Evolutionary conservation across 768 basidiomycete species (phyloP).

Genomic region (Russula earlei): DNA sequence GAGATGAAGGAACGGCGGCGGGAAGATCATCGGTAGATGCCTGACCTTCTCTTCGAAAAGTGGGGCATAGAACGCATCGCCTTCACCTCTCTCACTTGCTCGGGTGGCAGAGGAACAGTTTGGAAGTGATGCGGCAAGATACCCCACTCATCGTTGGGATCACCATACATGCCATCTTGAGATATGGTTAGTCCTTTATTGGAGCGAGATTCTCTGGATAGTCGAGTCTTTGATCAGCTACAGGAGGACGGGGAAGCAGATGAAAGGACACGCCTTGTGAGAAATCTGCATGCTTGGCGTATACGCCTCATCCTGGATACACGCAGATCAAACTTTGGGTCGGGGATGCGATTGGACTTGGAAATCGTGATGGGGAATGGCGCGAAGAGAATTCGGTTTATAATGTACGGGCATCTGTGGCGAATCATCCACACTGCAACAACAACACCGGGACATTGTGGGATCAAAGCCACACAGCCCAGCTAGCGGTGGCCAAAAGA

Average conservation of each 20-base stretch:
- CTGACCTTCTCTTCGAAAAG: neutral
- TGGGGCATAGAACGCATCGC: conserved; percentile 7
- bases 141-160: conserved; percentile 7
- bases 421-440: neutral
- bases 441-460: neutral
- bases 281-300: neutral
- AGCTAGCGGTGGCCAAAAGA: neutral
- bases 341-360: neutral
- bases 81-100: neutral
- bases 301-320: conserved; percentile 1
- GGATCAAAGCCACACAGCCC: neutral
- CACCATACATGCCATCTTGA: neutral
- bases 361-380: neutral
- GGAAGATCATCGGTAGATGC: neutral
- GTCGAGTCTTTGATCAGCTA: neutral
- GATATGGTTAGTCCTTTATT: neutral
- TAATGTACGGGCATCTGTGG: neutral
- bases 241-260: neutral
- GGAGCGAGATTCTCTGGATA: conserved; percentile 3
- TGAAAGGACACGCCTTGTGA: conserved; percentile 1
- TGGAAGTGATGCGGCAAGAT: neutral
- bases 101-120: neutral
- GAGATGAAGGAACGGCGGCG: neutral
- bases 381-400: neutral
- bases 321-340: neutral